These are phyloP conservation scores for Rubus idaeus DNA, from an alignment of 306 rosid genomes.

Conservation along the genomic window DNA sequence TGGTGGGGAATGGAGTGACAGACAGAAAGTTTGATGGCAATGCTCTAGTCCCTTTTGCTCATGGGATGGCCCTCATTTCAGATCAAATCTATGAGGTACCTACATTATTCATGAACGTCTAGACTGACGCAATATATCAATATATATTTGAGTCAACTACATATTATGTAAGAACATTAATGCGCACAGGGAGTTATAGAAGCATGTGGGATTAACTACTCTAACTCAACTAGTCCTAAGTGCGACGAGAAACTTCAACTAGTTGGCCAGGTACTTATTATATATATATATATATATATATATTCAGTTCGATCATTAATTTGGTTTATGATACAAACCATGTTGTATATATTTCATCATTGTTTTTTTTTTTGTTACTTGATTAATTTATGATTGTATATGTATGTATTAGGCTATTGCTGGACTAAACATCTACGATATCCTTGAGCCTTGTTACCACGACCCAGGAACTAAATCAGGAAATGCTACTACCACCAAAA, in stretches of 20 bases:
- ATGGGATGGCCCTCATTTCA: conserved; percentile 83
- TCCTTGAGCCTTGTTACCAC: conserved; percentile 72
- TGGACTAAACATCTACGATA: conserved; percentile 57
- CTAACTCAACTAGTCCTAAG: not conserved
- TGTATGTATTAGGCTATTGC: conserved; percentile 41
- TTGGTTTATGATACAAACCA: not conserved
- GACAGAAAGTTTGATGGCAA: conserved; percentile 56
- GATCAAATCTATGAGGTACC: conserved; percentile 53
- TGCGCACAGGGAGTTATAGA: conserved; percentile 36
- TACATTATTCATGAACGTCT: not conserved
- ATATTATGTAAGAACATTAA: not conserved
- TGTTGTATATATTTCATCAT: not conserved
- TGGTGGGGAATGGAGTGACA: conserved; percentile 81
- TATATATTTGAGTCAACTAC: not conserved
- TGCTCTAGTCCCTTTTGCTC: conserved; percentile 77
- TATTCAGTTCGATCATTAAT: not conserved
- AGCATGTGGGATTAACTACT: conserved; percentile 50
- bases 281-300: not conserved
- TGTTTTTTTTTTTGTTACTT: not conserved
- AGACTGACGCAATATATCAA: not conserved
- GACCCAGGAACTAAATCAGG: not conserved
- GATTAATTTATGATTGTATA: not conserved
- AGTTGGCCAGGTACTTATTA: conserved; percentile 36
- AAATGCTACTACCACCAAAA: conserved; percentile 9
- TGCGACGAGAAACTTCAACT: conserved; percentile 29